Conservation (phyloP, 1,139 yeast genomes). For the Keqinozyma sinolaborantium region DNA sequence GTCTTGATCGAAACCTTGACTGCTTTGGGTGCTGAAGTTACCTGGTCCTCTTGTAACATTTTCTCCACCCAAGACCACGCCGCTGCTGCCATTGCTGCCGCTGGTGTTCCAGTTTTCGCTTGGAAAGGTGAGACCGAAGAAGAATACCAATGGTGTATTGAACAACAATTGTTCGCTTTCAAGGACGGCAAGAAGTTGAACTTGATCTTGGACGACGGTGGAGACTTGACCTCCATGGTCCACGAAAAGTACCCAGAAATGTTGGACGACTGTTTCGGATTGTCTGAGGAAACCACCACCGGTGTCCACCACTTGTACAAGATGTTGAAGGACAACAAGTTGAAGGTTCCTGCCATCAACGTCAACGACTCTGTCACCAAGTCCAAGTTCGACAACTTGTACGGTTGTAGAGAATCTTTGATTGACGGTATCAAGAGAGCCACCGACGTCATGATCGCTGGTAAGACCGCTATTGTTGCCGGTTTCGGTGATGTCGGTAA, state of each 20-base stretch:
- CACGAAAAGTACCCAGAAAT: conserved; percentile 98
- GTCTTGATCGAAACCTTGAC: conserved; percentile 96
- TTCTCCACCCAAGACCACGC: conserved; percentile 99
- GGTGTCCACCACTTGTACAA: conserved; percentile 99
- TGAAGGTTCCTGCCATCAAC: conserved; percentile 99
- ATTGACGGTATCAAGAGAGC: conserved; percentile 99
- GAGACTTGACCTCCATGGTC: conserved; percentile 95
- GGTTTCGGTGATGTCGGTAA: conserved; percentile 99
- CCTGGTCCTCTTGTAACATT: conserved; percentile 99
- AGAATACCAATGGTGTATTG: conserved; percentile 99
- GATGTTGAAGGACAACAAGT: conserved; percentile 84
- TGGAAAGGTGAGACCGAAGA: conserved; percentile 99
- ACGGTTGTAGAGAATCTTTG: conserved; percentile 99
- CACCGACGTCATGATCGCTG: conserved; percentile 99
- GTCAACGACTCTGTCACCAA: conserved; percentile 99
- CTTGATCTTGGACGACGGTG: conserved; percentile 99
- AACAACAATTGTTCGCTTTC: conserved; percentile 98
- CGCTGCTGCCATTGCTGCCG: conserved; percentile 99
- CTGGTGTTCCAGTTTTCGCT: conserved; percentile 99
- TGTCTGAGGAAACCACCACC: conserved; percentile 99
- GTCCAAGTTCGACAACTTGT: conserved; percentile 98
- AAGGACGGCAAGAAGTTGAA: conserved; percentile 94
- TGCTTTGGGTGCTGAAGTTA: conserved; percentile 99
- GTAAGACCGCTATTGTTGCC: conserved; percentile 98
- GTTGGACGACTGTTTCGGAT: conserved; percentile 93